Evolutionary conservation across 2,329 filamentous ascomycete species (phyloP), one percentile per base, ranked within the genome.

Genomic region (Rhynchosporium agropyri): DNA sequence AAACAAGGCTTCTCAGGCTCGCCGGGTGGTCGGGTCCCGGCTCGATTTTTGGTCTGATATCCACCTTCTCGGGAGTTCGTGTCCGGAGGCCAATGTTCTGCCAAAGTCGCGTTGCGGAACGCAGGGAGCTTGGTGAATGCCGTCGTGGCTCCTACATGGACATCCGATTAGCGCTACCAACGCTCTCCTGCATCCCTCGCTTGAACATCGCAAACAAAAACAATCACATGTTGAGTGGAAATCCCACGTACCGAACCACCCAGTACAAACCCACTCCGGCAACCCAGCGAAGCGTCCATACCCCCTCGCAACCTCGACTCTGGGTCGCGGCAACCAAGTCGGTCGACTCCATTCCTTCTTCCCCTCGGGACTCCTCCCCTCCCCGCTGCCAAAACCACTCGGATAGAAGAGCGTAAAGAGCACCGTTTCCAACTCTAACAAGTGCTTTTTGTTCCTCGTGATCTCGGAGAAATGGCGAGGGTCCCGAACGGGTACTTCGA

Each of bases 331-430:
- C 48, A 89, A 78, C 87, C 86, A 89, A 6, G 85, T 83, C 58
- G 84, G 80, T 5, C 86, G 79, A 20, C 79, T 81, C 68, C 80
- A 81, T 45, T 78, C 76, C 62, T 76, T 77, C 36, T 74, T 70
- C 1, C 79, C 76, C 29, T 76, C 76, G 9, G 77, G 76, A 13
- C 75, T 73, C 28, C 74, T 20, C 0, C 78, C 76, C 20, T 72
- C 68, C 5, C 76, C 75, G 15, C 73, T 74, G 7, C 77, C 78
- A 61, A 81, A 70, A 20, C 81, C 79, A 50, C 83, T 81, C 1
- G 86, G 87, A 71, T 89, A 89, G 73, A 85, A 89, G n/a, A 89
- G 74, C 0, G 83, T 83, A 74, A 89, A 83, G 4, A 89, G 77
- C 8, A 89, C 83, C 0, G 86, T 89, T 57, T 85, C 79, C 13